Base-by-base conservation (phyloP, 1,284 basidiomycete genomes). In the Ceratobasidium sp. region DNA sequence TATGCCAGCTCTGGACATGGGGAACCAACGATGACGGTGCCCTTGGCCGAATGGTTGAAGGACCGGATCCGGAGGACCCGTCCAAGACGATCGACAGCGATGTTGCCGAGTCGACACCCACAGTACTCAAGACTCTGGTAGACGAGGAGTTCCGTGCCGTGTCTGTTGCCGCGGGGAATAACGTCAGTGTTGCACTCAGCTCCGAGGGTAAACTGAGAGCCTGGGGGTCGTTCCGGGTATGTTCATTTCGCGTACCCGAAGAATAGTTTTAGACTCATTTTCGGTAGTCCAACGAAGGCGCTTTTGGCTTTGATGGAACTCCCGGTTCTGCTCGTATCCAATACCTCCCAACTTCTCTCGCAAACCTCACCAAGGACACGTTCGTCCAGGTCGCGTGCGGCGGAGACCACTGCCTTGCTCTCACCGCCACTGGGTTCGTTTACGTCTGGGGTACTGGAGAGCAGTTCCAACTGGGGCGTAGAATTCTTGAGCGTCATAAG, bases 381-480 rank as follows among this genome's bases (percentile, higher is more conserved):
- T 85, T 88, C 78, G 84, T 86, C 35, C 84, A 87, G 55, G 89
- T 96, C 50, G 93, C 90, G 7, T 92, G 93, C 52, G 96, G 96
- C 41, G 90, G 90, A 82, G 96, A 98, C 83, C 96, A 98, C 84
- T 88, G 97, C 38, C 86, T 98, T 60, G 93, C 95, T 1, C 88
- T 97, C 59, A 96, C 96, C 0, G 92, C 93, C 0, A 91, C 93
- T 73, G 96, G 96, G 10, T 89, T 91, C 80, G 91, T 98, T 69
- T 95, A 93, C 82, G 86, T 87, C 27, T 89, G 89, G 86, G 96
- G 96, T 35, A 93, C 94, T 77, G 95, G 95, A 77, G 93, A 96
- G 82, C 93, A 95, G 82, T 90, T 91, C 79, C 95, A 97, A 82
- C 90, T 97, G 30, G 96, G 96, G 66, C 92, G 95, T 78, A 92